Conservation (phyloP, 2,329 filamentous ascomycete genomes). For the Pleomassaria siparia region DNA sequence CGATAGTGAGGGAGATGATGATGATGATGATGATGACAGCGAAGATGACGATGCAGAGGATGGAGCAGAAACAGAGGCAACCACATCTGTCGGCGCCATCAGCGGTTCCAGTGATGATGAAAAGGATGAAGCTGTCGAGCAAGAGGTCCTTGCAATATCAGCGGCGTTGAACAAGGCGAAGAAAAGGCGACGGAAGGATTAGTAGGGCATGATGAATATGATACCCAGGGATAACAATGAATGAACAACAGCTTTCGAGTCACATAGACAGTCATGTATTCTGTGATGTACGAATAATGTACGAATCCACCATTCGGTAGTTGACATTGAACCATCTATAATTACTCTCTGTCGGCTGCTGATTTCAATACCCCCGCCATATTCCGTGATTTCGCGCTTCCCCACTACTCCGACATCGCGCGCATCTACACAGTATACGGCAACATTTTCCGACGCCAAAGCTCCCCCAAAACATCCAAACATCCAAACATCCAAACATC, state of each 20-base stretch:
- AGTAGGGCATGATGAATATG: slow-evolving; percentile 4
- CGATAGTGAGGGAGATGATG: slow-evolving; percentile 21
- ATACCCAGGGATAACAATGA: slow-evolving; percentile 9
- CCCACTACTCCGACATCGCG: slow-evolving; percentile 6
- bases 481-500: background rate
- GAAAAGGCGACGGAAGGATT: slow-evolving; percentile 17
- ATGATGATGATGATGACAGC: slow-evolving; percentile 19
- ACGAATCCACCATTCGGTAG: too few species aligned
- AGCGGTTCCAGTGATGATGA: slow-evolving; percentile 9
- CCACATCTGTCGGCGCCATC: background rate
- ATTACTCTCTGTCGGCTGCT: too few species aligned
- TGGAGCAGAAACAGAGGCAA: slow-evolving; percentile 18
- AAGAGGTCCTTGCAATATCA: slow-evolving; percentile 39
- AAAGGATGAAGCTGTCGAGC: slow-evolving; percentile 32
- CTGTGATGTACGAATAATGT: too few species aligned
- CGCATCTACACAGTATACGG: too few species aligned
- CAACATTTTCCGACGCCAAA: background rate
- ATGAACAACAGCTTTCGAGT: background rate
- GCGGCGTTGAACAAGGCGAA: slow-evolving; percentile 35
- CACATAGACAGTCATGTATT: background rate
- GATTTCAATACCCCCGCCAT: background rate
- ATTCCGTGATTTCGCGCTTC: background rate
- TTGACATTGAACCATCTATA: too few species aligned
- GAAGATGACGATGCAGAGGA: slow-evolving; percentile 19
- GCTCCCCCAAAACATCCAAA: background rate